phyloP scores from a whole-genome alignment of 225 moss, liverwort and hornwort genomes.

The Thuidium tamariscinum region DNA sequence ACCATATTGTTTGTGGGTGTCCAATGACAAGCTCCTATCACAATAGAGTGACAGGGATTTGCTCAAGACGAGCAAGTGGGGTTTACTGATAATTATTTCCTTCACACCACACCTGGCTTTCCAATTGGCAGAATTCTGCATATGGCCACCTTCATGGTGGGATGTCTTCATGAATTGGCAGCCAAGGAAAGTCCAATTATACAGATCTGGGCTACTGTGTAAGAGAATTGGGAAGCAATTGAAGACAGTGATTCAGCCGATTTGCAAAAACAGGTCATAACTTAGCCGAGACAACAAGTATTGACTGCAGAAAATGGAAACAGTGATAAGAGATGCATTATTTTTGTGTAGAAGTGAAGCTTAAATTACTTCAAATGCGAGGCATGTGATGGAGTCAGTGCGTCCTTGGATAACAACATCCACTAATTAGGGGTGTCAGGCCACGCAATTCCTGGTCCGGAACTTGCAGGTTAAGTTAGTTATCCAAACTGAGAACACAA shows the following conservation, averaged over 20 bases:
- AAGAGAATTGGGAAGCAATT: not conserved
- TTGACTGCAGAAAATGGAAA: not conserved
- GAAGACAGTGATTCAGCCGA: not conserved
- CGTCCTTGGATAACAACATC: not conserved
- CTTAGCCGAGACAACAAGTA: not conserved
- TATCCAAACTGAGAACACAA: not conserved
- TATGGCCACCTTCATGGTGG: not conserved
- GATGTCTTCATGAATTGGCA: not conserved
- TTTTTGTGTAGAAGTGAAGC: not conserved
- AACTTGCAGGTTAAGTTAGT: not conserved
- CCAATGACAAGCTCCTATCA: too few relatives aligned
- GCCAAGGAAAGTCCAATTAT: not conserved
- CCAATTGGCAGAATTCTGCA: not conserved
- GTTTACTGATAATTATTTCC: not conserved
- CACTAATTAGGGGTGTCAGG: not conserved
- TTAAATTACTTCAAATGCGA: not conserved
- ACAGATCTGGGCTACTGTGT: not conserved
- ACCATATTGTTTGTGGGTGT: too few relatives aligned
- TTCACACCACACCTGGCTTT: not conserved
- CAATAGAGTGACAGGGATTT: not conserved
- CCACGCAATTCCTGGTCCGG: not conserved
- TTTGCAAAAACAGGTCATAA: not conserved
- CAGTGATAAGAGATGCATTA: not conserved
- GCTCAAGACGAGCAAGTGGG: not conserved
- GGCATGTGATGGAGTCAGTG: not conserved